Evolutionary conservation across 768 basidiomycete species (phyloP).

Genomic region (Rubroboletus pulcherrimus): DNA sequence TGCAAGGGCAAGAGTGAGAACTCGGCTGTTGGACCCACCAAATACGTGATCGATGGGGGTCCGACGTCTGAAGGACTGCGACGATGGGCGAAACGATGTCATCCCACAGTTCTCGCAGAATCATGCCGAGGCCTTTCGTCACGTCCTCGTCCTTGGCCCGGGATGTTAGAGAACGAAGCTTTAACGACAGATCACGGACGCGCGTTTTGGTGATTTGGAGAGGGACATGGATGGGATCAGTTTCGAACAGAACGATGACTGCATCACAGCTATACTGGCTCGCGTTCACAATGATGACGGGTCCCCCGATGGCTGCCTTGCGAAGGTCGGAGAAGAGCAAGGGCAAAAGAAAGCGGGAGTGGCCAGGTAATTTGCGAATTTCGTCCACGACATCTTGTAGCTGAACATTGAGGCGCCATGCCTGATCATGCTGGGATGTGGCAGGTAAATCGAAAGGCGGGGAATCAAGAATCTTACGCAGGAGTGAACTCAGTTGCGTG

Average conservation of each 20-base stretch:
- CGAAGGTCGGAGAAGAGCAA: slow-evolving; percentile 12
- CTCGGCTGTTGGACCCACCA: background rate
- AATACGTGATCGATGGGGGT: background rate
- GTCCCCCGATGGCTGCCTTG: slow-evolving; percentile 13
- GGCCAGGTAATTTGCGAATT: slow-evolving; percentile 18
- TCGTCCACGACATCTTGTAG: slow-evolving; percentile 3
- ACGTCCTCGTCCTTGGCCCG: background rate
- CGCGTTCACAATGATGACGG: no score
- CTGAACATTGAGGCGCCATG: background rate
- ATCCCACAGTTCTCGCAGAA: background rate
- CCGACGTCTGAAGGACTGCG: background rate
- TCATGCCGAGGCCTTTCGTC: background rate
- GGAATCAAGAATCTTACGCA: slow-evolving; percentile 1
- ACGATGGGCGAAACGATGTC: background rate
- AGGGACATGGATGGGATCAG: slow-evolving; percentile 4
- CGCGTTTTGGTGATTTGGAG: background rate
- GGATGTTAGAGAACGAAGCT: background rate
- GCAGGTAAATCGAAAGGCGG: background rate
- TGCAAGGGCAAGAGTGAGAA: background rate
- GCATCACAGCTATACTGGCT: slow-evolving; percentile 28
- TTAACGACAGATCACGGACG: background rate
- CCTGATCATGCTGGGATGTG: background rate
- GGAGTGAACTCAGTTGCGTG: background rate
- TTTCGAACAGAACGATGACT: slow-evolving; percentile 19
- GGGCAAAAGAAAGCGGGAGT: slow-evolving; percentile 26